Evolutionary conservation across 2,329 filamentous ascomycete species (phyloP), one percentile per base, ranked within the genome.

Genomic region (Corinectria fuckeliana): DNA sequence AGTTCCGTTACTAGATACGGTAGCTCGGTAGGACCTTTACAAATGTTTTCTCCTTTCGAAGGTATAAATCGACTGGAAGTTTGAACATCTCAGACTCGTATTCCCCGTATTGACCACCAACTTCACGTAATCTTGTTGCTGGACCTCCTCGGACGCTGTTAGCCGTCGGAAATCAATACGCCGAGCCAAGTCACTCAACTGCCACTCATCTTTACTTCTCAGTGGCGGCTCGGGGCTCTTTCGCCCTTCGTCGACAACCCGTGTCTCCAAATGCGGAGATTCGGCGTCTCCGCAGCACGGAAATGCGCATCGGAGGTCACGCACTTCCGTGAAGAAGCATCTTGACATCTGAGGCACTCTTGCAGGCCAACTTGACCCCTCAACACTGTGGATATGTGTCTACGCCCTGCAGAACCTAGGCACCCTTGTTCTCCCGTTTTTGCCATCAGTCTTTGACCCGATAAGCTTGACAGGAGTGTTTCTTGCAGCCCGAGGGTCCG

Each of bases 401-500:
- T 9, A 2, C n/a, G 18, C 28, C 23, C 9, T 13, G 25, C 21
- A 25, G 9, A 45, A 18, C 42, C 42, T 11, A 16, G 28, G 20
- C 4, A 16, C 7, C 23, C 14, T 26, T 18, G n/a, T 7, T 42
- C 3, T 11, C 5, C 21, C 5, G 7, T 25, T 14, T 42, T 11
- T 13, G 21, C 20, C 7, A 21, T 30, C 9, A 23, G 18, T 14
- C 20, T 41, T 13, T 16, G 3, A 11, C 13, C 6, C 6, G 14
- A n/a, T n/a, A 16, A n/a, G 13, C 16, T 3, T 39, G 18, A n/a
- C 18, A 28, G 16, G 11, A 20, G 11, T 36, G 2, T 7, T 47
- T 25, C 18, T 25, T 28, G 16, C 8, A n/a, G 18, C 13, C 8
- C 9, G 21, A 21, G n/a, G 21, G 48, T 77, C 70, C 6, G 65